These are phyloP conservation scores for Xanthoconium purpureum DNA, from an alignment of 768 basidiomycete genomes.

Conservation along the genomic window DNA sequence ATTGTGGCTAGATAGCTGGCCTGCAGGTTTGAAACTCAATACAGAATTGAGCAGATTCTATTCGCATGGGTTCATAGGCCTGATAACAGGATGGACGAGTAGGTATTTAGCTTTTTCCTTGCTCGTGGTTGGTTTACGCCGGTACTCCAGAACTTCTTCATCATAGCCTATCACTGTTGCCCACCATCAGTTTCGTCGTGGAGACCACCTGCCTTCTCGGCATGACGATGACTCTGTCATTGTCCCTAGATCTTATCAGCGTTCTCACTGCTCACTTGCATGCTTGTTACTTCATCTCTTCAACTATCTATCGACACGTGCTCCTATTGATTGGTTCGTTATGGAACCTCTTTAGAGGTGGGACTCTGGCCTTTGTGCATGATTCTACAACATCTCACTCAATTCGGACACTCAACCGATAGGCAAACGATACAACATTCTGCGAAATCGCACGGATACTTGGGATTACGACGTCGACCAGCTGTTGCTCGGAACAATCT, in stretches of 20 bases:
- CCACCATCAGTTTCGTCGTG: conserved; percentile 29
- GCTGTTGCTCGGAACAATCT: conserved; percentile 87
- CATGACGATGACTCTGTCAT: conserved; percentile 63
- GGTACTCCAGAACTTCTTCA: conserved; percentile 19
- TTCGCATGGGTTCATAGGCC: conserved; percentile 62
- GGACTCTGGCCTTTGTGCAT: conserved; percentile 8
- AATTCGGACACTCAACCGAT: background rate
- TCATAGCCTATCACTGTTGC: conserved; percentile 18
- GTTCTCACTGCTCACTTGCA: conserved; percentile 71
- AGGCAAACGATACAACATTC: conserved; percentile 88
- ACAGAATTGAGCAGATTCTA: conserved; percentile 89
- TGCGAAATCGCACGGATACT: conserved; percentile 84
- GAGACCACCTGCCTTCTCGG: conserved; percentile 42
- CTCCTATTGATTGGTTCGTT: conserved; percentile 59
- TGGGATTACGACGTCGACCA: conserved; percentile 94
- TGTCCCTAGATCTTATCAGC: conserved; percentile 62
- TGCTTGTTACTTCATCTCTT: conserved; percentile 62
- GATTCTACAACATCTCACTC: background rate
- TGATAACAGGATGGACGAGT: conserved; percentile 75
- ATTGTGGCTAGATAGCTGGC: conserved; percentile 92
- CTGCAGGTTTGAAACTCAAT: conserved; percentile 93
- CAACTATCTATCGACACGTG: conserved; percentile 58
- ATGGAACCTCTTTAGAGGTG: conserved; percentile 91
- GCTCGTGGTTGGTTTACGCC: conserved; percentile 7
- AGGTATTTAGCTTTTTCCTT: conserved; percentile 26